These are phyloP conservation scores for Scalesia atractyloides DNA, from an alignment of 129 eudicot species.

Conservation along the genomic window DNA sequence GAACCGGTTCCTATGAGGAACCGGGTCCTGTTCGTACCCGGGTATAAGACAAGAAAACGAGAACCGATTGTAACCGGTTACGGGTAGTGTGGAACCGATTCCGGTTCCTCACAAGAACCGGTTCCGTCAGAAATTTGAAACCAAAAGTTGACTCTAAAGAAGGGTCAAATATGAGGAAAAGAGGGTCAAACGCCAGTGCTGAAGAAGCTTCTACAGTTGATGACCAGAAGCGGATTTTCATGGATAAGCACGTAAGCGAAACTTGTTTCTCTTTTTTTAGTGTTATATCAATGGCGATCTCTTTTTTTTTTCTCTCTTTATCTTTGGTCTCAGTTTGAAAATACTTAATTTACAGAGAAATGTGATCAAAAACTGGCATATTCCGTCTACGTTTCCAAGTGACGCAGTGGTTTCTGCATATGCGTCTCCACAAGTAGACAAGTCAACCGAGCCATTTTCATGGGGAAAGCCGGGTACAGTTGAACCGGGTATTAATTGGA, in stretches of 20 bases:
- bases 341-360: constrained; percentile 59
- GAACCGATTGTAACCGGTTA: too few species aligned
- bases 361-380: constrained; percentile 97
- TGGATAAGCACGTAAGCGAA: constrained; percentile 78
- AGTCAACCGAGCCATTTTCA: constrained; percentile 83
- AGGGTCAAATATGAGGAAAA: constrained; percentile 47
- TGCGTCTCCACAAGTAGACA: constrained; percentile 87
- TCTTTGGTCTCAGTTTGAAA: constrained; percentile 2
- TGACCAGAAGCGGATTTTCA: constrained; percentile 56
- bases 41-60: too few species aligned
- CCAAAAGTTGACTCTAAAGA: constrained; percentile 40
- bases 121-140: too few species aligned
- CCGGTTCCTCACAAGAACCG: too few species aligned
- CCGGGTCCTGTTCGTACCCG: too few species aligned
- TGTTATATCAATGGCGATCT: not conserved
- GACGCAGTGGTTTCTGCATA: constrained; percentile 84
- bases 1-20: too few species aligned
- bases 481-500: too few species aligned
- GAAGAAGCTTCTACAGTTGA: constrained; percentile 40
- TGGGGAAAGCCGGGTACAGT: constrained; percentile 99
- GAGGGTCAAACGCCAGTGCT: constrained; percentile 38
- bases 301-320: not conserved
- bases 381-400: constrained; percentile 87
- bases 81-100: too few species aligned
- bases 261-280: constrained; percentile 5